These are phyloP conservation scores for Terfezia claveryi DNA, from an alignment of 495 filamentous ascomycete species.

Conservation along the genomic window DNA sequence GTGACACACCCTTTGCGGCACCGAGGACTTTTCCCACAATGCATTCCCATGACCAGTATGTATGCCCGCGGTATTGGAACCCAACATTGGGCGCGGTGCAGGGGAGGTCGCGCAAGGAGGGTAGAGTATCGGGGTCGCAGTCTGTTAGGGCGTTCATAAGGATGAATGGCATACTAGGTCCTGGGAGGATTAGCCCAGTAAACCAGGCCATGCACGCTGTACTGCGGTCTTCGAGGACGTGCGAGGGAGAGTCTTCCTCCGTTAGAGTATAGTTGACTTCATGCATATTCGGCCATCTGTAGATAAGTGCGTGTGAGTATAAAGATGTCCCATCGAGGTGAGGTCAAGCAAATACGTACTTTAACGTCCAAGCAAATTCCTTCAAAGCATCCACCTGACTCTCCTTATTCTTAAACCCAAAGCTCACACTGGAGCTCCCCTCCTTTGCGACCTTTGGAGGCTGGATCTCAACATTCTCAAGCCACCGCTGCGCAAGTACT, in stretches of 20 bases:
- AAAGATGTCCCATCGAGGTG: neutral
- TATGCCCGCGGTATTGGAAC: constrained; percentile 47
- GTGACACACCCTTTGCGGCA: constrained; percentile 44
- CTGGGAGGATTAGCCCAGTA: constrained; percentile 44
- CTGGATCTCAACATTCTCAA: constrained; percentile 40
- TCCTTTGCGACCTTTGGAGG: constrained; percentile 23
- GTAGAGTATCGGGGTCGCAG: constrained; percentile 40
- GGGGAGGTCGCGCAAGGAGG: constrained; percentile 36
- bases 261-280: constrained; percentile 36
- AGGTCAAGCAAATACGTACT: constrained; percentile 17
- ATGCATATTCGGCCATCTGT: constrained; percentile 41
- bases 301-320: neutral
- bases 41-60: constrained; percentile 46
- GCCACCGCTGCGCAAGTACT: constrained; percentile 44
- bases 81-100: constrained; percentile 40
- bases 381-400: constrained; percentile 41
- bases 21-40: constrained; percentile 57
- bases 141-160: constrained; percentile 53
- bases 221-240: constrained; percentile 34
- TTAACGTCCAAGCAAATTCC: constrained; percentile 43
- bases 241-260: constrained; percentile 30
- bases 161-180: constrained; percentile 44
- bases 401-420: constrained; percentile 36
- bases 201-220: constrained; percentile 52
- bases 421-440: constrained; percentile 22